Evolutionary conservation across 202 grass and related monocot species (phyloP).

Genomic region (Carex arenaria): DNA sequence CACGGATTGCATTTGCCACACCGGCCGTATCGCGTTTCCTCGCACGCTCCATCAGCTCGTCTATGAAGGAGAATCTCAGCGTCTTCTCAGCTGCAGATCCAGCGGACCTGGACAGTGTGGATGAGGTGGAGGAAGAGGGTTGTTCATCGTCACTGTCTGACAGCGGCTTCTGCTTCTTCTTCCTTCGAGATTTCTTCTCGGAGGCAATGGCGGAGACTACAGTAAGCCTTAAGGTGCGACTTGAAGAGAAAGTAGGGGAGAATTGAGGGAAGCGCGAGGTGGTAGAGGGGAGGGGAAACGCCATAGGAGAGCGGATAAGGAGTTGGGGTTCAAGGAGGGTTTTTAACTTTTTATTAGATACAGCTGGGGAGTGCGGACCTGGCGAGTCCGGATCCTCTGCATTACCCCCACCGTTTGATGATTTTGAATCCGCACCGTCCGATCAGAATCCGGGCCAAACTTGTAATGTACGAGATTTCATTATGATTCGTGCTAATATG

Average conservation of each 20-base stretch:
- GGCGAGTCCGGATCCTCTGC: too few species aligned
- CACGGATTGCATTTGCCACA: conserved; percentile 70
- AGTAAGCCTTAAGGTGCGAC: not conserved
- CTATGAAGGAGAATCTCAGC: conserved; percentile 79
- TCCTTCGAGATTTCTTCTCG: conserved; percentile 38
- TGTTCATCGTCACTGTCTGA: conserved; percentile 37
- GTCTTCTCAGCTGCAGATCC: conserved; percentile 65
- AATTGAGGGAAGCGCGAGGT: conserved; percentile 43
- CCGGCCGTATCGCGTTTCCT: conserved; percentile 38
- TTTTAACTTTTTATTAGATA: not conserved
- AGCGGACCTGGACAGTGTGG: not conserved
- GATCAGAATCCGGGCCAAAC: too few species aligned
- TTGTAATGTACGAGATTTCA: too few species aligned
- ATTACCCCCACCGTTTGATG: too few species aligned
- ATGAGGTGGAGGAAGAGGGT: conserved; percentile 30
- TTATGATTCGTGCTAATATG: too few species aligned
- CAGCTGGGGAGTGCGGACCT: not conserved
- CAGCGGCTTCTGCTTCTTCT: conserved; percentile 38
- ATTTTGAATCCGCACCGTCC: too few species aligned
- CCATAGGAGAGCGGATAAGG: conserved; percentile 44
- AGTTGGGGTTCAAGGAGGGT: conserved; percentile 18
- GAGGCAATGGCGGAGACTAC: conserved; percentile 28
- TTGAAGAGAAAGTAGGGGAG: conserved; percentile 25
- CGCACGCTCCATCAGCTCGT: conserved; percentile 79
- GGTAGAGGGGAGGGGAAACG: conserved; percentile 32